phyloP scores from a whole-genome alignment of 768 basidiomycete genomes.

The Leucosporidium creatinivorum region DNA sequence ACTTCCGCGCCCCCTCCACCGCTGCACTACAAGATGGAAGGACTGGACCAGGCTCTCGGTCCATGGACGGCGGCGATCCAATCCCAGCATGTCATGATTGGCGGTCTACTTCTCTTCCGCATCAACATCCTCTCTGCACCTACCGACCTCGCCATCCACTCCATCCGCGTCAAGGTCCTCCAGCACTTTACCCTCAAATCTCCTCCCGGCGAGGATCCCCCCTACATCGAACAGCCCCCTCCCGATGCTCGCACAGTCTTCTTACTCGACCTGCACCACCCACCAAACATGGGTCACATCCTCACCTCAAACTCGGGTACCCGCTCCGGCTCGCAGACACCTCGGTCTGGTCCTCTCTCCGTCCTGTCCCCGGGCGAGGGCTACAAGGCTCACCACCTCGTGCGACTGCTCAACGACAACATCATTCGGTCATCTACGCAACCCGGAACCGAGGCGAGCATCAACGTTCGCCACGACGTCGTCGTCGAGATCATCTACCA shows the following conservation, averaged over 20 bases:
- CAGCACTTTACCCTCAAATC: conserved; percentile 21
- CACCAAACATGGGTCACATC: conserved; percentile 22
- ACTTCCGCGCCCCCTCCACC: conserved; percentile 23
- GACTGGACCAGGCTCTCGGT: conserved; percentile 21
- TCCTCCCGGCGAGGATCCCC: conserved; percentile 4
- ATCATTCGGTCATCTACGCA: conserved; percentile 29
- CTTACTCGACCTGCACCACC: conserved; percentile 23
- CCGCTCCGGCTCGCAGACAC: not conserved
- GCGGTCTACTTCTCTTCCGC: conserved; percentile 28
- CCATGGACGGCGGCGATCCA: conserved; percentile 26
- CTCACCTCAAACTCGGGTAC: not conserved
- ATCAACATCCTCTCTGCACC: conserved; percentile 24
- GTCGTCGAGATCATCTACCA: not conserved
- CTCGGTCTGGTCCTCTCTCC: conserved; percentile 13
- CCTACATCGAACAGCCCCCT: conserved; percentile 6
- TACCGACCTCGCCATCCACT: conserved; percentile 22
- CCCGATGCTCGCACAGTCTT: conserved; percentile 17
- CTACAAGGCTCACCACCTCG: conserved; percentile 24
- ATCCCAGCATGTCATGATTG: conserved; percentile 28
- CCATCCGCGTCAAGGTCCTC: conserved; percentile 27
- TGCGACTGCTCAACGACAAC: conserved; percentile 31
- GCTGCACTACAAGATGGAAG: conserved; percentile 29
- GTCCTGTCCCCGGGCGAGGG: conserved; percentile 16
- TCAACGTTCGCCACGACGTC: conserved; percentile 18
- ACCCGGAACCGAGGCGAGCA: conserved; percentile 20